phyloP scores from a whole-genome alignment of 176 grass and related monocot genomes.

The Otatea glauca region DNA sequence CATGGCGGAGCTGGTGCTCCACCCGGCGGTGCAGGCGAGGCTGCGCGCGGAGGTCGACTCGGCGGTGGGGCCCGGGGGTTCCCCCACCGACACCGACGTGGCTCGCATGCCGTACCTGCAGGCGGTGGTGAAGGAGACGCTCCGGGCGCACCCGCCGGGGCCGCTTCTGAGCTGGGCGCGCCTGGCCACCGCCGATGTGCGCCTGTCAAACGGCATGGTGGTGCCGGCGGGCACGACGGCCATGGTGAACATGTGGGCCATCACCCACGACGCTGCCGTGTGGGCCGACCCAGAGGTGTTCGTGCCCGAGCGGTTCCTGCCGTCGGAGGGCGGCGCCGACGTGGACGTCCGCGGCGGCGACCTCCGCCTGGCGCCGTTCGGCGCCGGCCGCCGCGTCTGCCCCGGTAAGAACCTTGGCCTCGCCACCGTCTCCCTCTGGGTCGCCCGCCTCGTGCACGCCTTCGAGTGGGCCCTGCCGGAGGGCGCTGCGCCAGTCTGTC shows the following conservation, averaged over 20 bases:
- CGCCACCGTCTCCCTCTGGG: constrained; percentile 68
- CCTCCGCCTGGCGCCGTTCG: constrained; percentile 77
- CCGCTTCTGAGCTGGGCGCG: constrained; percentile 89
- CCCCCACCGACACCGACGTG: constrained; percentile 58
- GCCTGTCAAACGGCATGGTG: constrained; percentile 73
- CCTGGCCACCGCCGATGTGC: constrained; percentile 69
- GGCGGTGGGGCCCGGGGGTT: not conserved
- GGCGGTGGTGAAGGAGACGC: constrained; percentile 79
- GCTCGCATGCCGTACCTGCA: constrained; percentile 68
- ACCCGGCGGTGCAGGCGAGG: constrained; percentile 58
- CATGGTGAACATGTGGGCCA: constrained; percentile 95
- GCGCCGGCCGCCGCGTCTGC: constrained; percentile 77
- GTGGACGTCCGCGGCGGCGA: constrained; percentile 83
- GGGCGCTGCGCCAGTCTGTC: constrained; percentile 39
- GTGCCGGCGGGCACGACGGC: constrained; percentile 72
- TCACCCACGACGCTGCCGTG: constrained; percentile 64
- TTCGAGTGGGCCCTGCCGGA: constrained; percentile 61
- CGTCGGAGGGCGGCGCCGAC: constrained; percentile 59
- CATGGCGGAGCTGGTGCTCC: constrained; percentile 73
- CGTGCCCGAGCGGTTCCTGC: constrained; percentile 58
- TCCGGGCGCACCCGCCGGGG: constrained; percentile 66
- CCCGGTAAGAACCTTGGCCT: constrained; percentile 86
- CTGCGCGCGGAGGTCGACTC: constrained; percentile 59
- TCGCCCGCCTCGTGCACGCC: constrained; percentile 58
- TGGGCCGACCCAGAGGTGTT: constrained; percentile 60